A percentile compares a stretch with the other conserved stretches of the same genome.
Evolutionary conservation across 306 rosid genomes (phyloP).

Genomic region (Vigna trinervia): DNA sequence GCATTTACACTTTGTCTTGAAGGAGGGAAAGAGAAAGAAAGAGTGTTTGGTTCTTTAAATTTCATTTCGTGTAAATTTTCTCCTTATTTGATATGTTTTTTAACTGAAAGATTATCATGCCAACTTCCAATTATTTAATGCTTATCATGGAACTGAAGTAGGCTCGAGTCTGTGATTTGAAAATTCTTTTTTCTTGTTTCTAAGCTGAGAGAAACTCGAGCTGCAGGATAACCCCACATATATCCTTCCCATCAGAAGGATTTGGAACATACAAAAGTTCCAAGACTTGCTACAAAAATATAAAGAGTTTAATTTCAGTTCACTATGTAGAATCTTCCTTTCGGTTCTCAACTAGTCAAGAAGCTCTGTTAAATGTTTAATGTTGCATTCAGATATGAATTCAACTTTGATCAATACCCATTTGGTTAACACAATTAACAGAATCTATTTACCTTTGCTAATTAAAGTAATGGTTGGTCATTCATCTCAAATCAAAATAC

Average conservation of each 20-base stretch:
- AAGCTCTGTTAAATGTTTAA: no score
- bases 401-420: no score
- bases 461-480: no score
- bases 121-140: not conserved
- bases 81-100: not conserved
- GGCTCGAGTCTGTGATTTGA: not conserved
- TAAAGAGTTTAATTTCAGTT: no score
- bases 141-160: not conserved
- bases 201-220: not conserved
- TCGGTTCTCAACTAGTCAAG: no score
- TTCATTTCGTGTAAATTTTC: not conserved
- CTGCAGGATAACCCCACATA: not conserved
- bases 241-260: not conserved
- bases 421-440: no score
- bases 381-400: no score
- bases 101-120: not conserved
- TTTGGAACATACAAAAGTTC: no score
- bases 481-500: no score
- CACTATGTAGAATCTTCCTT: no score
- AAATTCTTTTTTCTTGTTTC: not conserved
- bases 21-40: not conserved
- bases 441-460: no score
- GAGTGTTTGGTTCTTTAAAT: not conserved
- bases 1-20: no score
- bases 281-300: not conserved